Evolutionary conservation across 768 basidiomycete species (phyloP).

Genomic region (Coprinellus micaceus): DNA sequence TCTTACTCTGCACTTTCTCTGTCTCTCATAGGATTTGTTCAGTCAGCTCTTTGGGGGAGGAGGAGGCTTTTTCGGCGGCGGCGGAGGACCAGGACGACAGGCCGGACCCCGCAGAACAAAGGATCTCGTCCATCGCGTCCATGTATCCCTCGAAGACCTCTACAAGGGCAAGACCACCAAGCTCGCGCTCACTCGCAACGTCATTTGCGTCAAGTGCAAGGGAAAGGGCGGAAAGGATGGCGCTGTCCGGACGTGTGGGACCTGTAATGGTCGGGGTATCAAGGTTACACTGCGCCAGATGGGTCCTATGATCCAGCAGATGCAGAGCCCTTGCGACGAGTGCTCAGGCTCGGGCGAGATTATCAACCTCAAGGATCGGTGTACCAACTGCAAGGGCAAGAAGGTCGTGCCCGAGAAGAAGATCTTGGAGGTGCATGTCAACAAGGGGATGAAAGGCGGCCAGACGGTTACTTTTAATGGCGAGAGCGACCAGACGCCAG

Average conservation of each 20-base stretch:
- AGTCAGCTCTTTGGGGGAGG: conserved; percentile 89
- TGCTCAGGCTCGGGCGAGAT: conserved; percentile 93
- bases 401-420: conserved; percentile 94
- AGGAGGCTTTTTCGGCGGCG: conserved; percentile 78
- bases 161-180: conserved; percentile 99
- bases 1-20: conserved; percentile 9
- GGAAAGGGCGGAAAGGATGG: conserved; percentile 98
- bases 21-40: conserved; percentile 74
- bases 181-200: conserved; percentile 91
- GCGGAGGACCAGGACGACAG: conserved; percentile 59
- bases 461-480: conserved; percentile 86
- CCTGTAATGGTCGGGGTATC: conserved; percentile 87
- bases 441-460: conserved; percentile 96
- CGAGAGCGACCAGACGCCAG: conserved; percentile 91
- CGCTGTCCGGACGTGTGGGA: conserved; percentile 73
- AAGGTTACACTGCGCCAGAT: conserved; percentile 91
- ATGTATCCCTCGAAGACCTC: conserved; percentile 95
- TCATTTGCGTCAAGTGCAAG: conserved; percentile 90
- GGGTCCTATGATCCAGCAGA: conserved; percentile 99
- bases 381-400: conserved; percentile 91
- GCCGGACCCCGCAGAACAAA: conserved; percentile 90
- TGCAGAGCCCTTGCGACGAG: conserved; percentile 92
- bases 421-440: conserved; percentile 95
- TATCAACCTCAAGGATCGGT: conserved; percentile 90
- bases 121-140: conserved; percentile 95